A percentile compares a stretch with the other conserved stretches of the same genome.
phyloP scores from a whole-genome alignment of 805 yeast species.

The Kuraishia hungarica region DNA sequence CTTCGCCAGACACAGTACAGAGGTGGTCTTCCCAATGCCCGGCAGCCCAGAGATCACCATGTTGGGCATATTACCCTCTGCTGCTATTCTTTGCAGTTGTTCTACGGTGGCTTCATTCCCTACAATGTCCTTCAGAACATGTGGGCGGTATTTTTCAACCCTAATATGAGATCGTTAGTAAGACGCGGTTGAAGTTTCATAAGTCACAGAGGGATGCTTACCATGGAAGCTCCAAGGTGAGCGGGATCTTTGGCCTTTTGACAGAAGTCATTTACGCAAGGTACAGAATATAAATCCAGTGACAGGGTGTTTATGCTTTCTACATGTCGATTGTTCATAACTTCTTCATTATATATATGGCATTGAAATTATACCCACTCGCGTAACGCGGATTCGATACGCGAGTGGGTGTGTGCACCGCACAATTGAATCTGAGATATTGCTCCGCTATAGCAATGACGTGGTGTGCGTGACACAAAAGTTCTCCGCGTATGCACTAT shows the following conservation, averaged over 20 bases:
- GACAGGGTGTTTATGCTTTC: not conserved
- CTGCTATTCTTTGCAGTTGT: slow-evolving; percentile 73
- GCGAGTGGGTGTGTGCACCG: too few species aligned
- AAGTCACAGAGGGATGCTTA: slow-evolving; percentile 8
- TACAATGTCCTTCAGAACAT: slow-evolving; percentile 70
- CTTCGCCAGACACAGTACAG: slow-evolving; percentile 81
- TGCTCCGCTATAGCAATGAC: too few species aligned
- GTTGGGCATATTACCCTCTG: slow-evolving; percentile 96
- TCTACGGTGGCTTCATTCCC: slow-evolving; percentile 90
- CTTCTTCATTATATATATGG: not conserved
- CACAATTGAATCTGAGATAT: too few species aligned
- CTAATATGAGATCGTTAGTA: slow-evolving; percentile 17
- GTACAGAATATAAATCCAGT: not conserved
- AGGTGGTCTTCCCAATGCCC: slow-evolving; percentile 96
- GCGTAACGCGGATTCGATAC: not conserved
- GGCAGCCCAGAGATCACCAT: slow-evolving; percentile 93
- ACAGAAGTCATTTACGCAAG: not conserved
- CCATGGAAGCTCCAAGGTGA: slow-evolving; percentile 23
- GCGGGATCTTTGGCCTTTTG: slow-evolving; percentile 9
- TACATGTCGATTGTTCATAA: not conserved
- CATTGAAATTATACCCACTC: not conserved
- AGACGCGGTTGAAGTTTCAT: not conserved
- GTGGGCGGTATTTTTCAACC: slow-evolving; percentile 97
- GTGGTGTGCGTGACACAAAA: not conserved
- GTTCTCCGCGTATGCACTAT: not conserved